Percentiles rank a stretch among this genome's conserved stretches.
These are phyloP conservation scores for Hypholoma fasciculare DNA, from an alignment of 768 basidiomycete genomes.

Conservation along the genomic window DNA sequence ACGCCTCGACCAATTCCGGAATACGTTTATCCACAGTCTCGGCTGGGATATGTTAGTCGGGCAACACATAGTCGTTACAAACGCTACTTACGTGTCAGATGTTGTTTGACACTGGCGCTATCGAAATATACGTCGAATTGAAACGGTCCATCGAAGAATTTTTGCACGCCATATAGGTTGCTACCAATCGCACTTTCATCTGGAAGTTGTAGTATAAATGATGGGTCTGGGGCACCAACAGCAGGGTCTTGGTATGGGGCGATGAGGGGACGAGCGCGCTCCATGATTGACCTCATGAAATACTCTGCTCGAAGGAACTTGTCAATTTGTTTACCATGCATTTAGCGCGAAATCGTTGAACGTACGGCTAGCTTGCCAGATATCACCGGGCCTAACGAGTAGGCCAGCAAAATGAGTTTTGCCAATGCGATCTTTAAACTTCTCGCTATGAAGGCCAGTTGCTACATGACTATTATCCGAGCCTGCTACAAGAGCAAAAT, in stretches of 20 bases:
- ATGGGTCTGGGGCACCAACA: constrained; percentile 68
- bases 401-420: constrained; percentile 73
- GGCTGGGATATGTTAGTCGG: constrained; percentile 40
- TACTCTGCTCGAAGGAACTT: constrained; percentile 42
- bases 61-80: neutral
- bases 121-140: constrained; percentile 91
- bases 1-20: constrained; percentile 58
- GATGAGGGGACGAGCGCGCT: constrained; percentile 54
- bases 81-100: constrained; percentile 57
- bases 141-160: constrained; percentile 80
- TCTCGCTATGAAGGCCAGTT: constrained; percentile 54
- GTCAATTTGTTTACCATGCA: neutral
- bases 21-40: constrained; percentile 68
- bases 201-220: constrained; percentile 73
- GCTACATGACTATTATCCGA: constrained; percentile 55
- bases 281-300: constrained; percentile 60
- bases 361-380: constrained; percentile 90
- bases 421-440: constrained; percentile 62
- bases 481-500: constrained; percentile 35
- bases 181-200: constrained; percentile 71
- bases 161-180: constrained; percentile 88
- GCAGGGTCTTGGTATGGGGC: constrained; percentile 52
- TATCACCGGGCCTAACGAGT: constrained; percentile 54
- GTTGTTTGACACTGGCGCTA: constrained; percentile 64
- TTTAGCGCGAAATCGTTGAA: neutral